A percentile compares a stretch with the other conserved stretches of the same genome.
These are phyloP conservation scores for Glaciozyma antarctica DNA, from an alignment of 768 basidiomycete species.

Conservation along the genomic window DNA sequence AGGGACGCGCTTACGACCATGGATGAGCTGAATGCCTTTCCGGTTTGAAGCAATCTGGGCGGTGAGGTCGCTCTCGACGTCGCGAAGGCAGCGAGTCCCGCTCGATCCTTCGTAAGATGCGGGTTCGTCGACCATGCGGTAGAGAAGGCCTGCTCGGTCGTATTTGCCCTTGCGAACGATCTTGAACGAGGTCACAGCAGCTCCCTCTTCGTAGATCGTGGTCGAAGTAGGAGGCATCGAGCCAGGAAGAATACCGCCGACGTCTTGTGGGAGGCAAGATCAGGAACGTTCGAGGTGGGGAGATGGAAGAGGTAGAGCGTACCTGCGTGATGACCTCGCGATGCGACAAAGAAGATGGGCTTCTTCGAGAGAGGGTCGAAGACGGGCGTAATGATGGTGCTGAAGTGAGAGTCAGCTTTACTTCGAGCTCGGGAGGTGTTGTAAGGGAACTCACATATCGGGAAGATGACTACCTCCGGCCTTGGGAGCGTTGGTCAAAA, in stretches of 20 bases:
- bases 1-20: neutral
- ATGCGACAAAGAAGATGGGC: constrained; percentile 47
- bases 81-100: constrained; percentile 74
- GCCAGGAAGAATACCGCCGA: constrained; percentile 79
- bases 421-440: too few relatives aligned
- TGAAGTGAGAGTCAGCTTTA: constrained; percentile 45
- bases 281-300: too few relatives aligned
- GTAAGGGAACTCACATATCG: too few relatives aligned
- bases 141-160: constrained; percentile 60
- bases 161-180: constrained; percentile 75
- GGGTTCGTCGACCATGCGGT: constrained; percentile 68
- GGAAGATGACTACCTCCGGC: too few relatives aligned
- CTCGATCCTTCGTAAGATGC: constrained; percentile 48
- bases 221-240: constrained; percentile 84
- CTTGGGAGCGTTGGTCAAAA: too few relatives aligned
- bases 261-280: constrained; percentile 44
- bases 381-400: constrained; percentile 88
- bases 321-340: constrained; percentile 76
- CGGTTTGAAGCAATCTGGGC: constrained; percentile 92
- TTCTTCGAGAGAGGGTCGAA: constrained; percentile 50
- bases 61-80: constrained; percentile 85
- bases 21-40: constrained; percentile 47
- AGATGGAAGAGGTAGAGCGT: too few relatives aligned
- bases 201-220: constrained; percentile 91
- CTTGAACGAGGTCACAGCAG: constrained; percentile 82